Evolutionary conservation across 441 rosid genomes (phyloP), one percentile per base, ranked within the genome.

Genomic region (Euphorbia celastroides): DNA sequence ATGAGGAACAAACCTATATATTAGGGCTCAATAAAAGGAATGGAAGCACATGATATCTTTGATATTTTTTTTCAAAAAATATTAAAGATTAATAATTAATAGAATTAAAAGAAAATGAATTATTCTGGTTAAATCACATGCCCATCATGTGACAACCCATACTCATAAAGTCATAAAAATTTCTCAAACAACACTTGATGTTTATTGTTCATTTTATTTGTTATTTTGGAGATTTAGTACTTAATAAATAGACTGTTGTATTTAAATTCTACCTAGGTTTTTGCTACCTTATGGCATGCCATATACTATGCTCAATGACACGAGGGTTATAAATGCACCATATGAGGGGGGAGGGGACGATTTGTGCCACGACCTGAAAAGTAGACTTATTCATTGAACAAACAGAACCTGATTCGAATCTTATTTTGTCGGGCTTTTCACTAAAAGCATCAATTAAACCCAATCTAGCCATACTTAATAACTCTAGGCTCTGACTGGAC

Each of bases 101-200:
- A n/a, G n/a, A 19, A 57, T 28, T 13, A 28, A 57, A 10, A 56
- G 23, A 11, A 30, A 23, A 38, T 68, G 14, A 50, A 61, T 34
- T 22, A 61, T 22, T 42, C 19, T 44, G 64, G 31, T 42, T 7
- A 22, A 7, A 28, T 55, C 67, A 55, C 42, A 26, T 61, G 72
- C 61, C 60, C 26, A 13, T 59, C 68, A 70, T 46, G 58, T 38
- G 73, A 32, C 56, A 52, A 48, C 65, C 61, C 70, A 51, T 71
- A 22, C 74, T 50, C 57, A 31, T 13, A 14, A 34, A 28, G n/a
- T 30, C 12, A 44, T n/a, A 63, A 25, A 32, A 51, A 22, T 27
- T 22, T 55, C 52, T 19, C 22, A 52, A 38, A 36, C 31, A 23
- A 51, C 68, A 50, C 20, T 20, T 51, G 56, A 20, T 51, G 23